These are phyloP conservation scores for Ophiostoma australiae DNA, from an alignment of 2,329 filamentous ascomycete species.

Conservation along the genomic window DNA sequence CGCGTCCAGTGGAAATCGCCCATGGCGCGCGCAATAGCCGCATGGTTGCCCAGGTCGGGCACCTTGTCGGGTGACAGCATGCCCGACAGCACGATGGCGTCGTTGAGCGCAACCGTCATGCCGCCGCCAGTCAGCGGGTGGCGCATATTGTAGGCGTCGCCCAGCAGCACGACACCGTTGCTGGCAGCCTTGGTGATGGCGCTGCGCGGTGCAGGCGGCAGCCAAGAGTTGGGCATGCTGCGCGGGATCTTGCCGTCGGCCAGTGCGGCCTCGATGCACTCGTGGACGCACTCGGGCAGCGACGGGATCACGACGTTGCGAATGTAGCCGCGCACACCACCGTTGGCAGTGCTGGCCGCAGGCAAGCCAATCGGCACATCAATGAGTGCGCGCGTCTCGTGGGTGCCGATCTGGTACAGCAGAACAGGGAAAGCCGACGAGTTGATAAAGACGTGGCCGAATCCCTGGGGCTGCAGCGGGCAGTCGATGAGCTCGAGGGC, in stretches of 20 bases:
- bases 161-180: constrained; percentile 73
- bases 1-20: constrained; percentile 77
- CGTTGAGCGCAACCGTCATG: constrained; percentile 97
- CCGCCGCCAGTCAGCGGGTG: constrained; percentile 94
- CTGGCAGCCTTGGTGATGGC: constrained; percentile 47
- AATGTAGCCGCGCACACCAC: constrained; percentile 82
- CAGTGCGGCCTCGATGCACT: constrained; percentile 70
- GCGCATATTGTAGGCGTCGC: constrained; percentile 99
- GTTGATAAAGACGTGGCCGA: constrained; percentile 84
- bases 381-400: constrained; percentile 84
- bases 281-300: constrained; percentile 66
- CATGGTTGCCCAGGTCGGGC: constrained; percentile 63
- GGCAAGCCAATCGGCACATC: constrained; percentile 77
- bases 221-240: constrained; percentile 93
- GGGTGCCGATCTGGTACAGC: constrained; percentile 93
- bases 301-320: constrained; percentile 68
- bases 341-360: constrained; percentile 65
- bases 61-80: constrained; percentile 66
- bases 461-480: constrained; percentile 65
- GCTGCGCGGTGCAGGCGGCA: constrained; percentile 54
- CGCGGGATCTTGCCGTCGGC: constrained; percentile 69
- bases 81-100: constrained; percentile 71
- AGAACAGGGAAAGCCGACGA: constrained; percentile 66
- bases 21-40: constrained; percentile 63
- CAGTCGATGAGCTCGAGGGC: constrained; percentile 89